A percentile compares a stretch with the other conserved stretches of the same genome.
These are phyloP conservation scores for Zymoseptoria crescenta DNA, from an alignment of 2,329 filamentous ascomycete species.

Conservation along the genomic window DNA sequence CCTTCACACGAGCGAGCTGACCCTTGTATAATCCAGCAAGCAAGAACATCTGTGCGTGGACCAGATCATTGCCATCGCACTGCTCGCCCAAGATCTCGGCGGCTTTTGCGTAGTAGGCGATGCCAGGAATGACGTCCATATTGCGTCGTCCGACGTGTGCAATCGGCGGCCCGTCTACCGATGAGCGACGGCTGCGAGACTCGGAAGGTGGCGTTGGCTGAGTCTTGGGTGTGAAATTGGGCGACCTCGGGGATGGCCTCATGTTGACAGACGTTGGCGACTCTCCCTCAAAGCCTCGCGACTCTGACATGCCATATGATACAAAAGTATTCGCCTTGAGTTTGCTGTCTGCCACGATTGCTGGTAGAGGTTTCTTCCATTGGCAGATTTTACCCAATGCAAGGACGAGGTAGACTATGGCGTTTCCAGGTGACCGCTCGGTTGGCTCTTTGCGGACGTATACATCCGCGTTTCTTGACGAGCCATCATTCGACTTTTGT, in stretches of 20 bases:
- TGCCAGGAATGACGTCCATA: constrained; percentile 75
- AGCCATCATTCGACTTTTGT: constrained; percentile 25
- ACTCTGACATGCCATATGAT: constrained; percentile 23
- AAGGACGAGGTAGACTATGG: constrained; percentile 72
- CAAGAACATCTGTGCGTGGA: constrained; percentile 76
- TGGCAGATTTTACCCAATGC: constrained; percentile 79
- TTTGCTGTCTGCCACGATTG: constrained; percentile 47
- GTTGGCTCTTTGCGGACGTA: constrained; percentile 24
- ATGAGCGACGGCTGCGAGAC: constrained; percentile 24
- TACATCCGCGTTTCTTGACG: constrained; percentile 11
- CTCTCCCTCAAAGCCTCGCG: constrained; percentile 15
- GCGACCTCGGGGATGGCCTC: constrained; percentile 33
- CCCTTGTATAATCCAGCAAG: constrained; percentile 83
- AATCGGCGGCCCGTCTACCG: constrained; percentile 21
- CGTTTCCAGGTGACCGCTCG: constrained; percentile 65
- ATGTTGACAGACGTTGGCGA: constrained; percentile 26
- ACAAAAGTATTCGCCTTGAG: constrained; percentile 31
- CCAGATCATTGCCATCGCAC: constrained; percentile 67
- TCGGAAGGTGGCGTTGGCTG: constrained; percentile 27
- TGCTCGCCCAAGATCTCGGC: constrained; percentile 80
- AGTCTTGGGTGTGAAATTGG: constrained; percentile 29
- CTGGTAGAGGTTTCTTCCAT: constrained; percentile 44
- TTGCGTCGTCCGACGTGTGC: constrained; percentile 20
- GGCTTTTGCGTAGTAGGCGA: constrained; percentile 83
- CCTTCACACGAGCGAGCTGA: constrained; percentile 76